phyloP scores from a whole-genome alignment of 179 eudicot species.

The Beta lomatogona region DNA sequence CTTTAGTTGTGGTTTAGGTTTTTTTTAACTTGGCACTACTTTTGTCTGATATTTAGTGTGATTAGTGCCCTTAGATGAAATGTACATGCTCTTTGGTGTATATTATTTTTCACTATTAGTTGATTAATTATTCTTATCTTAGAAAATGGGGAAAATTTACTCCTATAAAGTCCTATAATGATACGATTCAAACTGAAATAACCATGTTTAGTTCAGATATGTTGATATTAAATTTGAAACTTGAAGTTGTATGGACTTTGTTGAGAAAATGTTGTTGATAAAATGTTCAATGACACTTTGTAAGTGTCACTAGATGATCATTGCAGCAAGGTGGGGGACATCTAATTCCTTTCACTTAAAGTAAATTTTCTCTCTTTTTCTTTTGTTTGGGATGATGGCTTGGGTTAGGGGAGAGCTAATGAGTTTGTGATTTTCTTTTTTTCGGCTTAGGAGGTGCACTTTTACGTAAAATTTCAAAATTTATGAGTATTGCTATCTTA shows the following conservation, averaged over 20 bases:
- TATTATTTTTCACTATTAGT: background rate
- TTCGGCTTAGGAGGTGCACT: background rate
- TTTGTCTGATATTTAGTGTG: no score
- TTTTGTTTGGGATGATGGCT: background rate
- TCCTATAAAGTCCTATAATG: background rate
- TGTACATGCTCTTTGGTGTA: background rate
- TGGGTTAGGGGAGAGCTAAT: background rate
- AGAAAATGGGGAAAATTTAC: background rate
- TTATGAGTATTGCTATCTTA: background rate
- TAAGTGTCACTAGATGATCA: background rate
- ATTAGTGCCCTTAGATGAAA: no score
- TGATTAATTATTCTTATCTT: background rate
- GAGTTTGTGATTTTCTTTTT: background rate
- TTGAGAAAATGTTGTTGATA: background rate
- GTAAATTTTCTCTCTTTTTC: background rate
- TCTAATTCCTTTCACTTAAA: background rate
- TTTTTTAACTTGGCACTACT: no score
- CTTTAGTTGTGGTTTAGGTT: background rate
- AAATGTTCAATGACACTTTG: background rate
- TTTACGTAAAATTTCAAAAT: background rate
- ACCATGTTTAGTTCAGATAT: no score
- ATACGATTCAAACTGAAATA: no score
- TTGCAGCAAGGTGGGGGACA: background rate
- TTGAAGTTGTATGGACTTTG: background rate
- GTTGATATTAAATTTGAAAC: background rate